phyloP scores from a whole-genome alignment of 768 basidiomycete genomes.

The Pisolithus sp. region DNA sequence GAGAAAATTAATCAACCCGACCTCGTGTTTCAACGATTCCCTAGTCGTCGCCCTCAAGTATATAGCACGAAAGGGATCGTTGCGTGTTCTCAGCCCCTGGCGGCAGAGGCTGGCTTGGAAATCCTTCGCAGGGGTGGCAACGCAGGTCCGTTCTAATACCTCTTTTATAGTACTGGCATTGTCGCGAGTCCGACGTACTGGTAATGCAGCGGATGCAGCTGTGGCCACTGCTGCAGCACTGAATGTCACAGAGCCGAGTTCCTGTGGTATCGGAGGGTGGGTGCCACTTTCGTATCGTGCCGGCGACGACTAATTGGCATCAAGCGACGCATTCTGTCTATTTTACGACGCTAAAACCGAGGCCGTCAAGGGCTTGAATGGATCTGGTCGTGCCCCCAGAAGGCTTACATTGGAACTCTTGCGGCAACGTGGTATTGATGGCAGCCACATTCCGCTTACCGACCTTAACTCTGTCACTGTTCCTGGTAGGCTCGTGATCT shows the following conservation, averaged over 20 bases:
- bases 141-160: constrained; percentile 55
- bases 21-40: constrained; percentile 59
- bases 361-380: constrained; percentile 83
- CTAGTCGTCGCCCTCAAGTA: constrained; percentile 81
- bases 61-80: constrained; percentile 86
- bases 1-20: constrained; percentile 62
- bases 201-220: constrained; percentile 76
- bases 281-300: constrained; percentile 10
- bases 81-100: constrained; percentile 85
- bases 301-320: constrained; percentile 8
- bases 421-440: constrained; percentile 60
- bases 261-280: constrained; percentile 89
- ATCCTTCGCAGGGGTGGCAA: constrained; percentile 92
- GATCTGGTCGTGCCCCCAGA: constrained; percentile 82
- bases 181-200: background rate
- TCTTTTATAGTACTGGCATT: background rate
- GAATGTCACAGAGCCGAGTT: constrained; percentile 86
- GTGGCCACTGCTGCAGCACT: constrained; percentile 90
- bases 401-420: constrained; percentile 72
- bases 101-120: constrained; percentile 86
- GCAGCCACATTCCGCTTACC: constrained; percentile 62
- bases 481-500: constrained; percentile 43
- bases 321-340: constrained; percentile 85
- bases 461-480: constrained; percentile 92
- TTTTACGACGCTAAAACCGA: constrained; percentile 84